Base-by-base conservation (phyloP, 139 green algal species). In the Coelastrella sp. region DNA sequence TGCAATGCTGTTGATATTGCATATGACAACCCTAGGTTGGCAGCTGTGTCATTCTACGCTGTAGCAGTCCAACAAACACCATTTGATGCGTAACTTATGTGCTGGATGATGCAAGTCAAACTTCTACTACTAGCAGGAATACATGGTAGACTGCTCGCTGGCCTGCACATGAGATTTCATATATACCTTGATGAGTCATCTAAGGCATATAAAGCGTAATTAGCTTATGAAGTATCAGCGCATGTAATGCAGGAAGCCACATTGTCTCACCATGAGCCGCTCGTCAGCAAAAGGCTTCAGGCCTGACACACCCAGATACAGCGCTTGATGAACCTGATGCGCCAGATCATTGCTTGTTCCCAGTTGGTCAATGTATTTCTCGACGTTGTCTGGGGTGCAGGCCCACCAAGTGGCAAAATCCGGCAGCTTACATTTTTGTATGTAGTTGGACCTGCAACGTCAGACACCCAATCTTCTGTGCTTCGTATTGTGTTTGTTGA, bases 211-310 rank as follows among this genome's bases (percentile, higher is more conserved):
- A 11, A 77, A 82, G n/a, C 8, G 76, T 23, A 82, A 60, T 3
- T 32, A 7, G 20, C 22, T 14, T 13, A n/a, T 6, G 23, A 20
- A 6, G 71, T 60, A 82, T 47, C 32, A 47, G 32, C 32, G 32
- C 32, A 47, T 47, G 32, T 47, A 47, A 47, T 47, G 32, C 32
- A 47, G 32, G 32, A 47, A 47, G 32, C 32, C 32, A 47, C 32
- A 47, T 47, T 47, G 32, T 47, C 76, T 59, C 76, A 82, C 76
- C n/a, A 64, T n/a, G 16, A 82, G 76, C 76, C 76, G 76, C 76
- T 59, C 6, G 22, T 82, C 76, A 10, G 14, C 8, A 23, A 82
- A 82, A 14, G 76, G 76, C 22, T 82, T 22, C 76, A 82, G 76
- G 7, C 32, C n/a, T 13, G 19, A n/a, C 7, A 19, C 14, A 3